phyloP scores from a whole-genome alignment of 305 asterid species.

The Fraxinus dipetala region DNA sequence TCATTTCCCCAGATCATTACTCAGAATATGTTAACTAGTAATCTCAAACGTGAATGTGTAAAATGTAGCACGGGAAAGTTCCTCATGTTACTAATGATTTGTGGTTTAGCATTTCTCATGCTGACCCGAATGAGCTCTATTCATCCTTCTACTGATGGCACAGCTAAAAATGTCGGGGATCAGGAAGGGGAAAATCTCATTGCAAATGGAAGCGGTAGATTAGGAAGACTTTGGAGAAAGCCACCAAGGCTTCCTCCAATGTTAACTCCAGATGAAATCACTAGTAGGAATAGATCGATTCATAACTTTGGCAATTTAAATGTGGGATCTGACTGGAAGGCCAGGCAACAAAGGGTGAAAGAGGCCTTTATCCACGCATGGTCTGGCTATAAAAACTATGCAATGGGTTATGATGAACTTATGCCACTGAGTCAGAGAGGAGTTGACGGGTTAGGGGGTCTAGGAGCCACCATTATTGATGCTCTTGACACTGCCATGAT shows the following conservation, averaged over 20 bases:
- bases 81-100: constrained; percentile 66
- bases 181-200: constrained; percentile 44
- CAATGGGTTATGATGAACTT: constrained; percentile 95
- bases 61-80: constrained; percentile 86
- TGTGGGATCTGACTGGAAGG: constrained; percentile 54
- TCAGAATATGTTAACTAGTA: constrained; percentile 47
- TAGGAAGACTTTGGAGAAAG: constrained; percentile 71
- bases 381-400: constrained; percentile 73
- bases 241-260: constrained; percentile 86
- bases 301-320: constrained; percentile 30
- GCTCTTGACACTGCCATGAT: constrained; percentile 96
- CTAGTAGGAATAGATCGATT: constrained; percentile 42
- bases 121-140: constrained; percentile 47
- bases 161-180: constrained; percentile 36
- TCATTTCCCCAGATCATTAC: constrained; percentile 60
- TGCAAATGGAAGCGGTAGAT: constrained; percentile 46
- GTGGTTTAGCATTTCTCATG: constrained; percentile 65
- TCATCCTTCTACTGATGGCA: constrained; percentile 36
- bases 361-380: constrained; percentile 88
- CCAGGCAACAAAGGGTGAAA: constrained; percentile 69
- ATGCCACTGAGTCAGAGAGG: constrained; percentile 89
- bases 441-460: constrained; percentile 81
- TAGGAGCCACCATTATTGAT: constrained; percentile 92
- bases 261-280: constrained; percentile 80
- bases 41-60: constrained; percentile 43